A percentile compares a stretch with the other conserved stretches of the same genome.
phyloP scores from a whole-genome alignment of 495 filamentous ascomycete genomes.

The Tetracladium setigerum region DNA sequence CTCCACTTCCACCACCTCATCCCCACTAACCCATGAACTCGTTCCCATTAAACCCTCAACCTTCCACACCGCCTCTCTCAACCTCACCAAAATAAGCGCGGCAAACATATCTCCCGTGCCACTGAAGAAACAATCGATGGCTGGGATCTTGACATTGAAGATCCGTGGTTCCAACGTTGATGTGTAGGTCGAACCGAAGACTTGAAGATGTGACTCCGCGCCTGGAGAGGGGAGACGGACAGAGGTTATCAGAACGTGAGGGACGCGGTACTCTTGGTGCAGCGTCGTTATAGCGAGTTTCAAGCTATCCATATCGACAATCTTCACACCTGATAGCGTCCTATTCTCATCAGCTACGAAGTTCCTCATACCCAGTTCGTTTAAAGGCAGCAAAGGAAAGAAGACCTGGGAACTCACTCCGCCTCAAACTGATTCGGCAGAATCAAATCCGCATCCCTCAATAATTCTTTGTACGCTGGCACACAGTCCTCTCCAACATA shows the following conservation, averaged over 20 bases:
- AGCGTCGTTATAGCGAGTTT: constrained; percentile 65
- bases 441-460: constrained; percentile 80
- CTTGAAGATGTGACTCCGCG: constrained; percentile 47
- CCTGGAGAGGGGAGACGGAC: constrained; percentile 41
- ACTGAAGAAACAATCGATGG: constrained; percentile 86
- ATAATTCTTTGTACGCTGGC: constrained; percentile 75
- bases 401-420: constrained; percentile 52
- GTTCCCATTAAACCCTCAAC: constrained; percentile 35
- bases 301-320: constrained; percentile 66
- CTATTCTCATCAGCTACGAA: constrained; percentile 33
- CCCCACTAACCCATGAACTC: constrained; percentile 60
- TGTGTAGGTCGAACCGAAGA: constrained; percentile 64
- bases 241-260: constrained; percentile 91
- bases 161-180: constrained; percentile 19
- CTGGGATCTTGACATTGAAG: constrained; percentile 72
- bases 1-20: constrained; percentile 57
- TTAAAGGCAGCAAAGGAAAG: background rate
- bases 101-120: constrained; percentile 99
- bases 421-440: constrained; percentile 96
- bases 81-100: constrained; percentile 78
- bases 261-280: constrained; percentile 68
- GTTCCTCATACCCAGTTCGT: background rate
- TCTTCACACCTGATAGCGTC: constrained; percentile 72
- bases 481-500: constrained; percentile 88
- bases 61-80: constrained; percentile 65